Conservation (phyloP, 371 early-diverging fungal species). For the Apophysomyces trapeziformis region DNA sequence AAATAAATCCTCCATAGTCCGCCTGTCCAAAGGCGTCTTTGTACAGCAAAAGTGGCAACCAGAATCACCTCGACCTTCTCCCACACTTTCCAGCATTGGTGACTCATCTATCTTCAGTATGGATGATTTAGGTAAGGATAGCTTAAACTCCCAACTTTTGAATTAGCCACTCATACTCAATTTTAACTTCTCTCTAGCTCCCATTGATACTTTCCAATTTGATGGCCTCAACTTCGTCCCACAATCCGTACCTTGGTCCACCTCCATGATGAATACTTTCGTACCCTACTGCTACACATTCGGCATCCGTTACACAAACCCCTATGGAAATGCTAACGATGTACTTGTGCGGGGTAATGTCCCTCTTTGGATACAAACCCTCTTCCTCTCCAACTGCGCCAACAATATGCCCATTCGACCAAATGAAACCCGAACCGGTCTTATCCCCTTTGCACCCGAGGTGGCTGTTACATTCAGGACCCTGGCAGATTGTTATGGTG, state of each 20-base stretch:
- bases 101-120: slow-evolving; percentile 8
- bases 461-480: slow-evolving; percentile 37
- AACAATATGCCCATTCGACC: slow-evolving; percentile 31
- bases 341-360: slow-evolving; percentile 45
- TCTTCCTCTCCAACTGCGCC: slow-evolving; percentile 39
- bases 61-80: slow-evolving; percentile 21
- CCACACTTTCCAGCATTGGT: slow-evolving; percentile 30
- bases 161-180: neutral
- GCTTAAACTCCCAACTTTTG: neutral
- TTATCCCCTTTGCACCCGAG: slow-evolving; percentile 52
- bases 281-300: slow-evolving; percentile 55
- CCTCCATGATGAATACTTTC: slow-evolving; percentile 26
- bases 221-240: neutral
- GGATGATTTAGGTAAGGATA: slow-evolving; percentile 18
- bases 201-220: slow-evolving; percentile 31
- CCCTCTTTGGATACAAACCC: slow-evolving; percentile 48
- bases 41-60: slow-evolving; percentile 45
- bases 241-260: neutral
- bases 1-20: slow-evolving; percentile 34
- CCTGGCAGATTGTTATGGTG: slow-evolving; percentile 11
- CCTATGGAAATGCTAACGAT: slow-evolving; percentile 36
- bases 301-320: slow-evolving; percentile 49
- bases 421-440: slow-evolving; percentile 31
- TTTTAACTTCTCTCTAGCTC: slow-evolving; percentile 21
- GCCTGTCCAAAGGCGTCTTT: slow-evolving; percentile 47